Conservation (phyloP, 2,329 filamentous ascomycete genomes). For the Tricladium varicosporioides region DNA sequence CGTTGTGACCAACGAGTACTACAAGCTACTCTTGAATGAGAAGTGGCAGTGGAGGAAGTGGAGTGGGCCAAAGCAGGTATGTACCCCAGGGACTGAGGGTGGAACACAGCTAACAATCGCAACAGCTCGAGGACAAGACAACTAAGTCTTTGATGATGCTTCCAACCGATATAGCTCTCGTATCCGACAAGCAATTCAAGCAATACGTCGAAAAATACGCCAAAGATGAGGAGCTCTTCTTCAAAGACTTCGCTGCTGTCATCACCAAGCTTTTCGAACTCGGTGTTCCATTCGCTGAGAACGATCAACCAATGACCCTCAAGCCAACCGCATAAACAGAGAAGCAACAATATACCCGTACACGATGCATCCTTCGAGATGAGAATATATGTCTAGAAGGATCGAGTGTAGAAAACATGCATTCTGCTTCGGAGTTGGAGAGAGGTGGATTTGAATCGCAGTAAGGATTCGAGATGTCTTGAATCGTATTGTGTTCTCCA, state of each 20-base stretch:
- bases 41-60: constrained; percentile 92
- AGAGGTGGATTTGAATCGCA: background rate
- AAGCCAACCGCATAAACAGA: constrained; percentile 48
- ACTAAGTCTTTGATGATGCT: constrained; percentile 96
- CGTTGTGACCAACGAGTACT: constrained; percentile 93
- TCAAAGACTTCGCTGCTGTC: constrained; percentile 84
- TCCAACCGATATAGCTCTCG: constrained; percentile 82
- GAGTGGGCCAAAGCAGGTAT: constrained; percentile 77
- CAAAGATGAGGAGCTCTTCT: constrained; percentile 87
- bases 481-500: background rate
- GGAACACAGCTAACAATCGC: constrained; percentile 1
- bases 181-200: constrained; percentile 86
- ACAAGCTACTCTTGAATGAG: constrained; percentile 80
- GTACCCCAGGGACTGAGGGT: constrained; percentile 14
- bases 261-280: constrained; percentile 86
- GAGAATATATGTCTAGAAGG: constrained; percentile 10
- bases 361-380: constrained; percentile 11
- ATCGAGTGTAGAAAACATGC: background rate
- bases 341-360: constrained; percentile 8
- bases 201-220: constrained; percentile 82
- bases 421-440: constrained; percentile 5
- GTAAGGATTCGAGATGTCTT: background rate
- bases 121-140: constrained; percentile 78
- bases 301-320: constrained; percentile 60
- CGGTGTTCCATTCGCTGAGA: constrained; percentile 80